phyloP scores from a whole-genome alignment of 805 yeast species.

The Yarrowia keelungensis region DNA sequence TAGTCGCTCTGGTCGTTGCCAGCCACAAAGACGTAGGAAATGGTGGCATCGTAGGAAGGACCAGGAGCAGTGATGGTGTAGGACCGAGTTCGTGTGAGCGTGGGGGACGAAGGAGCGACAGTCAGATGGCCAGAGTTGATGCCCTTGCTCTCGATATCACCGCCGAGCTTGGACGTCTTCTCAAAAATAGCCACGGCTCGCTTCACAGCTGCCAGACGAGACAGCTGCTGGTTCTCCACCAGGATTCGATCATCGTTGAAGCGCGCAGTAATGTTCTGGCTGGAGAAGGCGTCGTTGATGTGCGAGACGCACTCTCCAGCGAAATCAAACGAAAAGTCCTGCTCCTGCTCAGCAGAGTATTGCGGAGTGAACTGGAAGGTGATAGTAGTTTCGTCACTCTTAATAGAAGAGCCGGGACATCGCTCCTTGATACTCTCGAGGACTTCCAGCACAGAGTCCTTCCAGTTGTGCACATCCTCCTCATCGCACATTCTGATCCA shows the following conservation, averaged over 20 bases:
- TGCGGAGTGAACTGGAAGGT: constrained; percentile 72
- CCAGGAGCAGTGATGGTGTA: constrained; percentile 32
- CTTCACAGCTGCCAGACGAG: constrained; percentile 34
- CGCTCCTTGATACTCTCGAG: constrained; percentile 72
- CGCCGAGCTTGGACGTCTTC: constrained; percentile 27
- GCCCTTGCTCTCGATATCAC: constrained; percentile 21
- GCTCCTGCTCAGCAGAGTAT: constrained; percentile 56
- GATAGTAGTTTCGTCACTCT: constrained; percentile 76
- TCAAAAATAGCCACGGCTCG: constrained; percentile 29
- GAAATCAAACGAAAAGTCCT: constrained; percentile 67
- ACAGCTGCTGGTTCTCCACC: constrained; percentile 37
- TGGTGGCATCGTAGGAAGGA: constrained; percentile 35
- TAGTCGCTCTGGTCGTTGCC: constrained; percentile 35
- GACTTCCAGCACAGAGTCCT: constrained; percentile 61
- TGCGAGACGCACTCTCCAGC: constrained; percentile 88
- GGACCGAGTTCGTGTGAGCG: constrained; percentile 13
- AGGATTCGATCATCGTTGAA: constrained; percentile 52
- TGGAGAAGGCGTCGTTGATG: constrained; percentile 74
- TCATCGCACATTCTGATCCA: constrained; percentile 46
- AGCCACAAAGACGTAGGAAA: constrained; percentile 33
- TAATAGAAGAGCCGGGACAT: constrained; percentile 76
- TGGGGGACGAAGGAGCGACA: constrained; percentile 25
- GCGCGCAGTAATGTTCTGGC: constrained; percentile 76
- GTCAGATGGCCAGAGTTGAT: constrained; percentile 8
- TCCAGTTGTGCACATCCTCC: constrained; percentile 55